phyloP scores from a whole-genome alignment of 1,284 basidiomycete genomes.

The Sporisorium reilianum region DNA sequence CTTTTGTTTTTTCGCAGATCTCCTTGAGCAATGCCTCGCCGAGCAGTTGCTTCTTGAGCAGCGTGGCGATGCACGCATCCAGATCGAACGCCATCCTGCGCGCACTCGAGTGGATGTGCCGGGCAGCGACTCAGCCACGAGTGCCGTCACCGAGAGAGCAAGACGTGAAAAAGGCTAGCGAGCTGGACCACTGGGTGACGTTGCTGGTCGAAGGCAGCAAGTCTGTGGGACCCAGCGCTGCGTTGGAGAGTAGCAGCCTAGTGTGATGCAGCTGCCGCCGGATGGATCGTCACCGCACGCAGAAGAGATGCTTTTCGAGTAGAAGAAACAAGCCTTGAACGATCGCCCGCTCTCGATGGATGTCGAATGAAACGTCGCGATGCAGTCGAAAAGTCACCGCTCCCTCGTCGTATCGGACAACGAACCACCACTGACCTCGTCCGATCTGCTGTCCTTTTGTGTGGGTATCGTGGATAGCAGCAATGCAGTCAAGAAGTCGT shows the following conservation, averaged over 20 bases:
- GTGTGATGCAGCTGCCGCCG: neutral
- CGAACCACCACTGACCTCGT: too few species aligned
- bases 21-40: conserved; percentile 66
- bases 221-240: neutral
- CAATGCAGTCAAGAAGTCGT: neutral
- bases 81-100: conserved; percentile 65
- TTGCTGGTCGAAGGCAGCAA: neutral
- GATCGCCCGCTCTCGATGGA: neutral
- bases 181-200: neutral
- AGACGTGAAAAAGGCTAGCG: neutral
- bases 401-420: neutral
- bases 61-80: conserved; percentile 67
- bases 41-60: conserved; percentile 68
- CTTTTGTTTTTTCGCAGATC: conserved; percentile 69
- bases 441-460: conserved; percentile 4
- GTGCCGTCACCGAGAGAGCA: neutral
- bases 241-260: neutral
- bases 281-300: neutral
- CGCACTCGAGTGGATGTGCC: conserved; percentile 1
- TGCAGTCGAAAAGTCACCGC: neutral
- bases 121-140: neutral
- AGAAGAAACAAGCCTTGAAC: neutral
- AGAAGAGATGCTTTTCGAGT: neutral
- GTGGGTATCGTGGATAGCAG: conserved; percentile 15
- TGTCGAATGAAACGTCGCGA: neutral